phyloP scores from a whole-genome alignment of 768 basidiomycete species.

The Ephemerocybe angulata region DNA sequence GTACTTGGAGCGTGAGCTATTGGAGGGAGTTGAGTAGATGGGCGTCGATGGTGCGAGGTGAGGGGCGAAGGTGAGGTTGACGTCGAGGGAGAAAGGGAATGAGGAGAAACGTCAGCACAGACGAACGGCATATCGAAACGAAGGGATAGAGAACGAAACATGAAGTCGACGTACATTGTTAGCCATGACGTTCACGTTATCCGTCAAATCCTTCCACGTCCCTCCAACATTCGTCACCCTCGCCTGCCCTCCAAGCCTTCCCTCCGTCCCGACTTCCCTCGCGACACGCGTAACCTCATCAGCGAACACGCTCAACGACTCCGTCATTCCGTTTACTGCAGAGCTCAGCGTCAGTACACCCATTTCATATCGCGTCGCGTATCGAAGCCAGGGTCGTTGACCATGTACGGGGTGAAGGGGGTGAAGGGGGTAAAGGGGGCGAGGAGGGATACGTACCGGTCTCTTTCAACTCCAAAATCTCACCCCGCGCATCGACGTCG shows the following conservation, averaged over 20 bases:
- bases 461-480: slow-evolving; percentile 86
- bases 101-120: too few relatives aligned
- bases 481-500: slow-evolving; percentile 86
- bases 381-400: too few relatives aligned
- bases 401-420: too few relatives aligned
- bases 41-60: too few relatives aligned
- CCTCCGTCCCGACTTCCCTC: slow-evolving; percentile 96
- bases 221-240: slow-evolving; percentile 92
- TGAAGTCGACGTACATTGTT: slow-evolving; percentile 82
- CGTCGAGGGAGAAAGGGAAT: neutral
- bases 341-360: too few relatives aligned
- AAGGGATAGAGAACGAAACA: too few relatives aligned
- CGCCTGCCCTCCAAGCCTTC: slow-evolving; percentile 90
- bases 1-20: slow-evolving; percentile 90
- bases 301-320: slow-evolving; percentile 77
- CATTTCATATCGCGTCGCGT: too few relatives aligned
- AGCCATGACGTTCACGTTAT: slow-evolving; percentile 96
- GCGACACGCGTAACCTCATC: slow-evolving; percentile 83
- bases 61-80: neutral
- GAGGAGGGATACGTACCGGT: too few relatives aligned
- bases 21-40: too few relatives aligned
- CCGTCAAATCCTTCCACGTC: slow-evolving; percentile 95
- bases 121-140: too few relatives aligned
- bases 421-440: too few relatives aligned
- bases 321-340: slow-evolving; percentile 98